These are phyloP conservation scores for Tillandsia fasciculata DNA, from an alignment of 176 grass and related monocot species.

Conservation along the genomic window DNA sequence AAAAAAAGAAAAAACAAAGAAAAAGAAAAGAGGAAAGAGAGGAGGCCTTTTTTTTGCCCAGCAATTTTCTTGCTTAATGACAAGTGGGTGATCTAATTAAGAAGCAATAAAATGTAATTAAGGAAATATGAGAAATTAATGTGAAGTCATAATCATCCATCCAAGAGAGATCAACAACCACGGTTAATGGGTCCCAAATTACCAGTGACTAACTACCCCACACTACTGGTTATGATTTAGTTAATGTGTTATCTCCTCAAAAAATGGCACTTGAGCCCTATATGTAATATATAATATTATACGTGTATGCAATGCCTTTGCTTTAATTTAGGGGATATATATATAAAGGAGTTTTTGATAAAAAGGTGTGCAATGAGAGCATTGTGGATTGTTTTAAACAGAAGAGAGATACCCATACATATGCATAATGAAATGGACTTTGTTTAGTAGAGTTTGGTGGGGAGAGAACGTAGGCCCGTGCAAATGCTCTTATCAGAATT, in stretches of 20 bases:
- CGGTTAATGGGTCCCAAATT: neutral
- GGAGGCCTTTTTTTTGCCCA: neutral
- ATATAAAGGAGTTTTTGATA: too few relatives aligned
- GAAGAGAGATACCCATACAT: neutral
- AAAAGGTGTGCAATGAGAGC: too few relatives aligned
- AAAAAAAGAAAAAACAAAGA: too few relatives aligned
- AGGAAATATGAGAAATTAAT: neutral
- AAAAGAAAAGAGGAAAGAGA: too few relatives aligned
- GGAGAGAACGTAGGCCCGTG: constrained; percentile 12
- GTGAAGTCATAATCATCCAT: neutral
- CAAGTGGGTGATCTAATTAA: neutral
- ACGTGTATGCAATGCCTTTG: too few relatives aligned
- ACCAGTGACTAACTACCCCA: too few relatives aligned
- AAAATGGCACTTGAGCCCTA: too few relatives aligned
- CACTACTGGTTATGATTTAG: too few relatives aligned
- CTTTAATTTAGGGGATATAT: too few relatives aligned
- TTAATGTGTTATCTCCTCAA: too few relatives aligned
- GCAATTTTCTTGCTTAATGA: constrained; percentile 11
- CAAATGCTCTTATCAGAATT: too few relatives aligned
- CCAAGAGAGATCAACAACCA: neutral
- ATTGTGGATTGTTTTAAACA: neutral
- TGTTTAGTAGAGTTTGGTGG: constrained; percentile 17
- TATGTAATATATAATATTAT: too few relatives aligned
- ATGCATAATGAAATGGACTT: constrained; percentile 5
- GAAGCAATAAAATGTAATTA: constrained; percentile 16